phyloP scores from a whole-genome alignment of 2,329 filamentous ascomycete genomes.

The Thermochaetoides dissita region DNA sequence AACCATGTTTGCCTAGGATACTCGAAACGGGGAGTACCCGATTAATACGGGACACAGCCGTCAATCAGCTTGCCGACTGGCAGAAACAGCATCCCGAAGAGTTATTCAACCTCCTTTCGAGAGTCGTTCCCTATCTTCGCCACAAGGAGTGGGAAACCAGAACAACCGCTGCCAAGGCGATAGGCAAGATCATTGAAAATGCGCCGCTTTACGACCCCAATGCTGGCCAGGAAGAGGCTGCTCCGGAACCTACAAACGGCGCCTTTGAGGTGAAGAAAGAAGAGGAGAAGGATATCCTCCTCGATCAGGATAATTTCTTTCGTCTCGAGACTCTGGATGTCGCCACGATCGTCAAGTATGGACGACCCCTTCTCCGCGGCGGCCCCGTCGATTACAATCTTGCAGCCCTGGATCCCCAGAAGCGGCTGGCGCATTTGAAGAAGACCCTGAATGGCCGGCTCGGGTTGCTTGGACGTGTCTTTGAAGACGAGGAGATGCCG shows the following conservation, averaged over 20 bases:
- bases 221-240: conserved; percentile 22
- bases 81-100: conserved; percentile 98
- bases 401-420: conserved; percentile 65
- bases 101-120: conserved; percentile 82
- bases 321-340: conserved; percentile 65
- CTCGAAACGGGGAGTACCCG: conserved; percentile 95
- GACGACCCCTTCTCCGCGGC: conserved; percentile 71
- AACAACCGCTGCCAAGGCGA: conserved; percentile 81
- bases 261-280: conserved; percentile 40
- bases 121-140: conserved; percentile 87
- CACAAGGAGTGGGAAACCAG: conserved; percentile 97
- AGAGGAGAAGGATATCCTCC: conserved; percentile 36
- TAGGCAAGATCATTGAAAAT: conserved; percentile 87
- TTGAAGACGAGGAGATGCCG: conserved; percentile 67
- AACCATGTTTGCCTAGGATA: conserved; percentile 42
- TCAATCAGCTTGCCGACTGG: conserved; percentile 91
- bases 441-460: conserved; percentile 72
- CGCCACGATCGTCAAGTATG: conserved; percentile 63
- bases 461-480: conserved; percentile 69
- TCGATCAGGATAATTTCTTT: conserved; percentile 49
- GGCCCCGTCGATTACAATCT: conserved; percentile 77
- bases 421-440: conserved; percentile 74
- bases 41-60: conserved; percentile 90
- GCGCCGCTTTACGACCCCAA: conserved; percentile 83
- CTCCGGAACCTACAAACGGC: conserved; percentile 27